Percentiles rank a stretch among this genome's conserved stretches.
Conservation (phyloP, 2,329 filamentous ascomycete genomes). For the Sphaerulina vaccinii region DNA sequence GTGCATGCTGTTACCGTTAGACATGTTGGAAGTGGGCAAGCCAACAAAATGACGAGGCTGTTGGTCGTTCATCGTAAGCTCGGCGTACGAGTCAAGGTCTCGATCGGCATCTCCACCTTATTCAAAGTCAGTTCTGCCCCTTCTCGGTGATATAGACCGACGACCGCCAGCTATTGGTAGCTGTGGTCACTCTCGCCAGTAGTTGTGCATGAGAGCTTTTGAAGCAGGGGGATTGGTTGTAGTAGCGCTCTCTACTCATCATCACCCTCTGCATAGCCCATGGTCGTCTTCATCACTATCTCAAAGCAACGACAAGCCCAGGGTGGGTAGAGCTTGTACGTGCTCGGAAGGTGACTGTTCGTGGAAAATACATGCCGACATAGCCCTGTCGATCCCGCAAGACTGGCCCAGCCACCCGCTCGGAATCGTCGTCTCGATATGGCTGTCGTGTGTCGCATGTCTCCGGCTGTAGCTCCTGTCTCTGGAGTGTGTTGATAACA, state of each 20-base stretch:
- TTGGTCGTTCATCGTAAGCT: no score
- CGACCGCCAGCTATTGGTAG: neutral
- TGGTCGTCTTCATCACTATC: neutral
- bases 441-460: neutral
- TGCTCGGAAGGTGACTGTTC: conserved; percentile 1
- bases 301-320: neutral
- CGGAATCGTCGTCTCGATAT: neutral
- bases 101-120: neutral
- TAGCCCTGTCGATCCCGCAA: conserved; percentile 9
- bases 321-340: neutral
- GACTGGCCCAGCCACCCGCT: neutral
- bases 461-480: neutral
- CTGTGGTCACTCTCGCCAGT: neutral
- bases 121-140: neutral
- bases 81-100: no score
- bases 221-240: neutral
- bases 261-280: neutral
- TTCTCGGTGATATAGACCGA: neutral
- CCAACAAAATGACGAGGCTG: no score
- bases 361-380: conserved; percentile 9
- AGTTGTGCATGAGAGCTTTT: conserved; percentile 5
- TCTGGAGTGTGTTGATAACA: no score
- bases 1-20: no score
- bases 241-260: neutral
- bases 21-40: no score